These are phyloP conservation scores for Chimonanthus praecox DNA, from an alignment of 164 flowering plant species.

Conservation along the genomic window DNA sequence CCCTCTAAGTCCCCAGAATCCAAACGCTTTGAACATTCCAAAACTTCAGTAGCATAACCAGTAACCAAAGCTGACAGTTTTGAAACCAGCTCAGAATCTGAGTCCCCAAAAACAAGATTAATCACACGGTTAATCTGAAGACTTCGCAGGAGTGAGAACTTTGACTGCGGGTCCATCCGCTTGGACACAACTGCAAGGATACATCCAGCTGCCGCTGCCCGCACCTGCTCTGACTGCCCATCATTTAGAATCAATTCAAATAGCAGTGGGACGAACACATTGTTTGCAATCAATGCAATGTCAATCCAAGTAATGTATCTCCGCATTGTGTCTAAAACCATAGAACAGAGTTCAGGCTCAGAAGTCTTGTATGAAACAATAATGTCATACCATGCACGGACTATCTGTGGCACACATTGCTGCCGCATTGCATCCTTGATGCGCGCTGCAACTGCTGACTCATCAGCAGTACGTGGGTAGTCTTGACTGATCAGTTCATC, in stretches of 20 bases:
- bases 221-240: constrained; percentile 54
- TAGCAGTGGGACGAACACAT: constrained; percentile 58
- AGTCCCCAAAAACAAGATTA: constrained; percentile 53
- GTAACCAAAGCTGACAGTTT: constrained; percentile 58
- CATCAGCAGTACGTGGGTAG: constrained; percentile 64
- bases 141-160: constrained; percentile 62
- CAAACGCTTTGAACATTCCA: constrained; percentile 74
- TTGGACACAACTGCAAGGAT: constrained; percentile 69
- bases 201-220: constrained; percentile 77
- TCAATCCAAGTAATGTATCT: constrained; percentile 93
- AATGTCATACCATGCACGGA: constrained; percentile 83
- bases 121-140: constrained; percentile 72
- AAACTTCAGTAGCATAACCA: constrained; percentile 75
- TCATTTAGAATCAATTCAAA: constrained; percentile 71
- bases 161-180: constrained; percentile 76
- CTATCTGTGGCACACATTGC: constrained; percentile 83
- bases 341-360: constrained; percentile 55
- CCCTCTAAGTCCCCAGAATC: constrained; percentile 51
- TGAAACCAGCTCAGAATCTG: constrained; percentile 63
- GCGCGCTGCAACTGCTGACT: constrained; percentile 45
- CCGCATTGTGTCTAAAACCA: constrained; percentile 68
- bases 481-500: constrained; percentile 87
- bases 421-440: constrained; percentile 97
- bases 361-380: constrained; percentile 56
- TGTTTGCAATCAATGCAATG: constrained; percentile 79